Evolutionary conservation across 2,329 filamentous ascomycete genomes (phyloP).

Genomic region (Bipolaris oryzae): DNA sequence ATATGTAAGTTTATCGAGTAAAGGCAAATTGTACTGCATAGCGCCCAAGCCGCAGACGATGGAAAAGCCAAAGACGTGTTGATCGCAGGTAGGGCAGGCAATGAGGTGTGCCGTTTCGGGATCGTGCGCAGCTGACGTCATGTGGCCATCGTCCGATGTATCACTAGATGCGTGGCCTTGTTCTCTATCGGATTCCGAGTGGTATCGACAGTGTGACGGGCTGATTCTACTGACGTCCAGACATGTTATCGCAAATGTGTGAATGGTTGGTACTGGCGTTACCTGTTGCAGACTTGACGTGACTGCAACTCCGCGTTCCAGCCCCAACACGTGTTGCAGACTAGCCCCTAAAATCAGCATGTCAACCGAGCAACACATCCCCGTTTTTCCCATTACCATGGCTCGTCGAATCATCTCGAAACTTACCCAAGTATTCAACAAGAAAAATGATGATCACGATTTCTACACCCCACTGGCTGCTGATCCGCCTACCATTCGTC

Average conservation of each 20-base stretch:
- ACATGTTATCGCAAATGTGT: background rate
- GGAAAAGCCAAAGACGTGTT: conserved; percentile 1
- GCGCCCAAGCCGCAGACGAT: background rate
- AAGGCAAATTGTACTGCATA: background rate
- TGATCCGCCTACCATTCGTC: conserved; percentile 8
- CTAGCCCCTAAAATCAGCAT: background rate
- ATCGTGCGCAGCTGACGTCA: conserved; percentile 12
- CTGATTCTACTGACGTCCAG: background rate
- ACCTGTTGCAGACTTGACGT: background rate
- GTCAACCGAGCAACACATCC: conserved; percentile 2
- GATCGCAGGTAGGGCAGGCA: background rate
- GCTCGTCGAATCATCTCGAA: conserved; percentile 7
- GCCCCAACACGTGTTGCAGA: background rate
- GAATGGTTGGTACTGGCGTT: background rate
- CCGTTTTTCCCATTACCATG: background rate
- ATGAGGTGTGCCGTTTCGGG: background rate
- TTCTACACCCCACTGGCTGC: conserved; percentile 3
- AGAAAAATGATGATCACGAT: background rate
- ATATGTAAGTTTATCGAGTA: background rate
- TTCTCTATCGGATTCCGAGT: background rate
- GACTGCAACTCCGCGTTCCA: background rate
- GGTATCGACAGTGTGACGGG: background rate
- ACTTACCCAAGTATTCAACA: conserved; percentile 1
- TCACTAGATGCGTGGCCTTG: background rate
- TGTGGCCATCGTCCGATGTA: background rate